Percentiles rank a stretch among this genome's conserved stretches.
Evolutionary conservation across 2,329 filamentous ascomycete species (phyloP).

Genomic region (Juglanconis oblonga): DNA sequence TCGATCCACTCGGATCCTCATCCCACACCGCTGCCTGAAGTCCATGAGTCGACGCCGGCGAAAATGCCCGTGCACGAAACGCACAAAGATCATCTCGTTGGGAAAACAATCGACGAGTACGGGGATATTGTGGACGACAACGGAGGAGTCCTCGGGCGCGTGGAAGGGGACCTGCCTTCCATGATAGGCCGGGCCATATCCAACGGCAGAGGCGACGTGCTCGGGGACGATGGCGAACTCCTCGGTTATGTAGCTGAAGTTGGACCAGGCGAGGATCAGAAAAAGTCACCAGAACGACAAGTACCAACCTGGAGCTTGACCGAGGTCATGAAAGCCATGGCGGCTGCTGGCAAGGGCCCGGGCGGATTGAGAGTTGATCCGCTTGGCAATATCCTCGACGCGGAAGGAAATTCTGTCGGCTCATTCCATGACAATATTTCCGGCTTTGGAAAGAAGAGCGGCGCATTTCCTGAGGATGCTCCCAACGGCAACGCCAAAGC

Average conservation of each 20-base stretch:
- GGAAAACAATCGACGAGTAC: constrained; percentile 50
- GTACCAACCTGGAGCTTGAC: constrained; percentile 29
- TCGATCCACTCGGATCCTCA: constrained; percentile 23
- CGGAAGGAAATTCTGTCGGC: constrained; percentile 43
- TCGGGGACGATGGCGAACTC: constrained; percentile 40
- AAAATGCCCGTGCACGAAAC: constrained; percentile 28
- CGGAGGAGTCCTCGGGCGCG: constrained; percentile 49
- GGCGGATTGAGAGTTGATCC: constrained; percentile 41
- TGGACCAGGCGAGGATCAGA: constrained; percentile 25
- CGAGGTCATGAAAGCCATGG: constrained; percentile 28
- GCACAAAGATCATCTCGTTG: constrained; percentile 36
- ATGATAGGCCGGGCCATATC: constrained; percentile 50
- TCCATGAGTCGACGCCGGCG: constrained; percentile 6
- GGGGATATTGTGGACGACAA: constrained; percentile 51
- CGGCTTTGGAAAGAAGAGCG: constrained; percentile 27
- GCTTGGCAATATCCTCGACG: constrained; percentile 44
- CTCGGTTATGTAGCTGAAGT: constrained; percentile 44
- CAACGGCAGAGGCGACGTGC: constrained; percentile 42
- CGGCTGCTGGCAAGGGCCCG: constrained; percentile 21
- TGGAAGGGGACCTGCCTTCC: constrained; percentile 51
- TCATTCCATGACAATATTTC: constrained; percentile 44
- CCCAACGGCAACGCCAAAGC: constrained; percentile 20
- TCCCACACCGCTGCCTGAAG: constrained; percentile 4
- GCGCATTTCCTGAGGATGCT: constrained; percentile 20
- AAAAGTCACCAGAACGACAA: constrained; percentile 22